Percentiles rank a stretch among this genome's conserved stretches.
phyloP scores from a whole-genome alignment of 2,329 filamentous ascomycete genomes.

The Colletotrichum liriopes region DNA sequence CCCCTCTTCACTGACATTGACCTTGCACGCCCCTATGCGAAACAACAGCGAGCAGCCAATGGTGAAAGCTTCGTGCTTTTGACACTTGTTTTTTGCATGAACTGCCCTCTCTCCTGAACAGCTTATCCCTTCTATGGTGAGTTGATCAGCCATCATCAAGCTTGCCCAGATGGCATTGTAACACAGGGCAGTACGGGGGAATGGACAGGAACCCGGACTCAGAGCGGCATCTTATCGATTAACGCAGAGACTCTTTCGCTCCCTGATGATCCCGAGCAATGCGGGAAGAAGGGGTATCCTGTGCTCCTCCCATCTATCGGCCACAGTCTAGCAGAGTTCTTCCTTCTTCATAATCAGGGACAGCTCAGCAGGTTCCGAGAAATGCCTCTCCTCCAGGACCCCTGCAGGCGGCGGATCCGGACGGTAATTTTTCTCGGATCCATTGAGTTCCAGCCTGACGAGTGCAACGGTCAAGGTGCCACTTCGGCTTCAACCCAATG shows the following conservation, averaged over 20 bases:
- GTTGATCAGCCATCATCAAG: conserved; percentile 4
- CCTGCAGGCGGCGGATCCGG: conserved; percentile 37
- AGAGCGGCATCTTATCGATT: conserved; percentile 42
- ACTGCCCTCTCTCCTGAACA: conserved; percentile 24
- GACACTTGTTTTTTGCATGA: conserved; percentile 40
- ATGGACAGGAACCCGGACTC: conserved; percentile 1
- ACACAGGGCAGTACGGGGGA: conserved; percentile 14
- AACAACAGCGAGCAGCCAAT: conserved; percentile 35
- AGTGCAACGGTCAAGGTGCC: conserved; percentile 33
- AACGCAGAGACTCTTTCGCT: conserved; percentile 32
- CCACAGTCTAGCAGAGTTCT: conserved; percentile 31
- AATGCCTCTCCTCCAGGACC: conserved; percentile 34
- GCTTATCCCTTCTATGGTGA: conserved; percentile 29
- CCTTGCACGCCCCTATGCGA: conserved; percentile 39
- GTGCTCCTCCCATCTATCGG: conserved; percentile 32
- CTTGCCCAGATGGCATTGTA: conserved; percentile 26
- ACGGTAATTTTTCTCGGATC: conserved; percentile 16
- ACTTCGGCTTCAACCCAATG: conserved; percentile 30
- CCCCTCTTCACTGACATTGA: conserved; percentile 29
- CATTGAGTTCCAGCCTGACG: conserved; percentile 38
- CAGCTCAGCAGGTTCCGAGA: conserved; percentile 22
- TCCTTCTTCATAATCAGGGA: conserved; percentile 25
- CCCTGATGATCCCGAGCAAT: conserved; percentile 35
- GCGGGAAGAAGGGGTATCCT: conserved; percentile 38
- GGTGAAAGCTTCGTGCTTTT: conserved; percentile 25